Percentiles rank a stretch among this genome's conserved stretches.
These are phyloP conservation scores for Colletotrichum noveboracense DNA, from an alignment of 2,329 filamentous ascomycete genomes.

Conservation along the genomic window DNA sequence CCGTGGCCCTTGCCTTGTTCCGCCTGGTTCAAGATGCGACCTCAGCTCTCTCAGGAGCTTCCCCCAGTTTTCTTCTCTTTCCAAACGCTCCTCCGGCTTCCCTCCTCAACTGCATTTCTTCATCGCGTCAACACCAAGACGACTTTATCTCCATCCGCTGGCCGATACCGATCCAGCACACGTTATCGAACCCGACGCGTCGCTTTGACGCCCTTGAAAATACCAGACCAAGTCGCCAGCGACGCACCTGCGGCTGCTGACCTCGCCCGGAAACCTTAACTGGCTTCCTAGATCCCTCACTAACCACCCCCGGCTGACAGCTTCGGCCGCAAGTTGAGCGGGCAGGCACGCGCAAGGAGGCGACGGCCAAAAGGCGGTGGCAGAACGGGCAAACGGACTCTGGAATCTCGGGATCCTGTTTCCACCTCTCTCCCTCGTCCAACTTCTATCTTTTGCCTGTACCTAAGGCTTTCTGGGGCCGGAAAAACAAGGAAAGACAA, in stretches of 20 bases:
- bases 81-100: constrained; percentile 3
- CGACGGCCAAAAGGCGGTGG: constrained; percentile 7
- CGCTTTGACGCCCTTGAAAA: background rate
- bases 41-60: constrained; percentile 22
- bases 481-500: constrained; percentile 5
- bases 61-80: constrained; percentile 21
- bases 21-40: constrained; percentile 17
- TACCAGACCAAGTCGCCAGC: background rate
- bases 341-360: constrained; percentile 1
- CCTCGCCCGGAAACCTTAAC: background rate
- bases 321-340: background rate
- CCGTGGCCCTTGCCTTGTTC: constrained; percentile 5
- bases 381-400: constrained; percentile 17
- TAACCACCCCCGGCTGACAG: constrained; percentile 1
- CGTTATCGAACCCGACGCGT: background rate
- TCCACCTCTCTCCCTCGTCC: constrained; percentile 15
- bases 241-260: background rate
- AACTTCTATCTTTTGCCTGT: constrained; percentile 21
- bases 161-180: background rate
- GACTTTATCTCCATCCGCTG: background rate
- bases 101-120: background rate
- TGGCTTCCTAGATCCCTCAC: background rate
- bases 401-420: constrained; percentile 20
- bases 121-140: constrained; percentile 6
- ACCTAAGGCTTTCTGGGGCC: constrained; percentile 22